Conservation (phyloP, 1,284 basidiomycete species). For the Melampsora abietis-canadensis region DNA sequence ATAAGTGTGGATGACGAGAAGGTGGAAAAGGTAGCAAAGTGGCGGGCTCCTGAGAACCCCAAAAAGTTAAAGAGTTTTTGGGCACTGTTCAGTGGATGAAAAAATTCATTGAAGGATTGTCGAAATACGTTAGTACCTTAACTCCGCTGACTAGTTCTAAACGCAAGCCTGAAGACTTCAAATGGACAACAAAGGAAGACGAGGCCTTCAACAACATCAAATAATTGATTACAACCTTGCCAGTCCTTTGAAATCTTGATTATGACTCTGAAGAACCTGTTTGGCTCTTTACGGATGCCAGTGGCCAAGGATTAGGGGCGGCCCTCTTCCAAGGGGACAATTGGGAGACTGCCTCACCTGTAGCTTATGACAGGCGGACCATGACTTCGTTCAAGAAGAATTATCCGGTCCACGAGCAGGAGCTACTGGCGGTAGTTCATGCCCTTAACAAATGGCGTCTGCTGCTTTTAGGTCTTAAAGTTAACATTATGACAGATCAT, state of each 20-base stretch:
- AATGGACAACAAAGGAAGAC: not conserved
- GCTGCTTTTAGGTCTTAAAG: not conserved
- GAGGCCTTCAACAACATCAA: not conserved
- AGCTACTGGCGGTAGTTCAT: constrained; percentile 1
- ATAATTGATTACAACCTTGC: not conserved
- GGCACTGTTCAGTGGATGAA: constrained; percentile 16
- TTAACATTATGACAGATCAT: not conserved
- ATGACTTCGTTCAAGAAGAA: not conserved
- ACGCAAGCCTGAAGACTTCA: not conserved
- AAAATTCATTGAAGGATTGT: not conserved
- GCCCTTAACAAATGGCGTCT: not conserved
- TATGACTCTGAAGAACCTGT: not conserved
- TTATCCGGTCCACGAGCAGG: too few relatives aligned
- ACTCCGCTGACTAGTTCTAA: constrained; percentile 1
- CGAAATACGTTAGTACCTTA: not conserved
- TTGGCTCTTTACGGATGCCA: not conserved
- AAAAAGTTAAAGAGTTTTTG: constrained; percentile 23
- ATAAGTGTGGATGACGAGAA: too few relatives aligned
- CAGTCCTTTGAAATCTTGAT: constrained; percentile 33
- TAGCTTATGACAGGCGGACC: not conserved
- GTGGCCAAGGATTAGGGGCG: constrained; percentile 8
- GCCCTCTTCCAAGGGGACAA: not conserved
- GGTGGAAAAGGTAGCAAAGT: too few relatives aligned
- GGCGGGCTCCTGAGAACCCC: too few relatives aligned
- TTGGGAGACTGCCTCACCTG: not conserved